phyloP scores from a whole-genome alignment of 164 flowering plant genomes.

The Aristolochia californica region DNA sequence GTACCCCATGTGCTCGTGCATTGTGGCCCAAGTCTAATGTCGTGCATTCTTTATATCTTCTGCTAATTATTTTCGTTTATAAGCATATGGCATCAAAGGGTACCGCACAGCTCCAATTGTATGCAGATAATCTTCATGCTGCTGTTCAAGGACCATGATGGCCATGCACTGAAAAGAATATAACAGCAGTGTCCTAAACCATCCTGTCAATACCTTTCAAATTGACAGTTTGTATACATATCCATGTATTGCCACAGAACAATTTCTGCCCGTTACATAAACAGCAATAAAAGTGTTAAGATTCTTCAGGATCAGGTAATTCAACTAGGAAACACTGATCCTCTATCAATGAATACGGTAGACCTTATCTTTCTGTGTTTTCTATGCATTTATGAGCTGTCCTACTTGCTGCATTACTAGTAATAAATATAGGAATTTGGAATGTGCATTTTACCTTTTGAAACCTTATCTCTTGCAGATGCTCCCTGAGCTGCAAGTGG shows the following conservation, averaged over 20 bases:
- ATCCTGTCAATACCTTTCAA: too few species aligned
- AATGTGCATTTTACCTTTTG: background rate
- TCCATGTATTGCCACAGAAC: too few species aligned
- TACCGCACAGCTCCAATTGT: too few species aligned
- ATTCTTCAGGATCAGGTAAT: background rate
- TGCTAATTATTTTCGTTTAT: too few species aligned
- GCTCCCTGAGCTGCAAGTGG: conserved; percentile 34
- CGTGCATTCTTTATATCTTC: background rate
- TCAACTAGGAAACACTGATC: too few species aligned
- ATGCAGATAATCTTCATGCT: too few species aligned
- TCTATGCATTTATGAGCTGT: background rate
- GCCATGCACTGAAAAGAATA: too few species aligned
- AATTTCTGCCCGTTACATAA: too few species aligned
- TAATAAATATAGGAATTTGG: background rate
- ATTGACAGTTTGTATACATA: too few species aligned
- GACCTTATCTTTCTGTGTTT: background rate
- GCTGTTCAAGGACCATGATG: too few species aligned
- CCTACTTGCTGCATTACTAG: background rate
- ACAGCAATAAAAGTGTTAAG: background rate
- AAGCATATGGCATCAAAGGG: too few species aligned
- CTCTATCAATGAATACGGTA: background rate
- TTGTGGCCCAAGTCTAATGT: background rate
- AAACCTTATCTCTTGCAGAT: conserved; percentile 29
- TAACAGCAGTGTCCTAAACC: too few species aligned
- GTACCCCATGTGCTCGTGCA: background rate